Conservation (phyloP, 2,329 filamentous ascomycete genomes). For the Aspergillus viridinutans region DNA sequence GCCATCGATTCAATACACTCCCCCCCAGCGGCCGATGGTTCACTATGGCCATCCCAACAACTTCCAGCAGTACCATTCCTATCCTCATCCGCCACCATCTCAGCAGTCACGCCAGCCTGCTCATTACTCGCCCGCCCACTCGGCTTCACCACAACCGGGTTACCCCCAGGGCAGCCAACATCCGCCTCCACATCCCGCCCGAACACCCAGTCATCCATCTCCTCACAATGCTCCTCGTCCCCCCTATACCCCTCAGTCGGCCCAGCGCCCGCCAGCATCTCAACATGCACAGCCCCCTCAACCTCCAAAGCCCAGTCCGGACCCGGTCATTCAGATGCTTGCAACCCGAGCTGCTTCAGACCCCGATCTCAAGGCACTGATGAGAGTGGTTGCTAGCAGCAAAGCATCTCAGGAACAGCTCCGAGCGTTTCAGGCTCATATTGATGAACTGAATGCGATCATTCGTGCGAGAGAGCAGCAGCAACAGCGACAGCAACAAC, state of each 20-base stretch:
- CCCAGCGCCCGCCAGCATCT: conserved; percentile 24
- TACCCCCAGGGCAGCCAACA: conserved; percentile 21
- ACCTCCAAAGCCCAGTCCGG: conserved; percentile 42
- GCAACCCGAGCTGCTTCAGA: conserved; percentile 48
- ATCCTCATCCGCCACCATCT: conserved; percentile 25
- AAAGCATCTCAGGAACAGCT: conserved; percentile 47
- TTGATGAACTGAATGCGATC: conserved; percentile 49
- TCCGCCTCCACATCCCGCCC: conserved; percentile 15
- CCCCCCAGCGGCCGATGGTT: conserved; percentile 39
- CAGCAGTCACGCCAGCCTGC: conserved; percentile 25
- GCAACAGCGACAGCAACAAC: conserved; percentile 30
- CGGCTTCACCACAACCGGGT: conserved; percentile 24
- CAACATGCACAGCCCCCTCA: conserved; percentile 29
- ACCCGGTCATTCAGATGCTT: conserved; percentile 51
- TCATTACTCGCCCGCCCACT: conserved; percentile 23
- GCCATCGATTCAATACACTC: conserved; percentile 35
- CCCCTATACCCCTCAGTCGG: conserved; percentile 20
- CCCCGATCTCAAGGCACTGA: conserved; percentile 47
- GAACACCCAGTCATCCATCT: conserved; percentile 9
- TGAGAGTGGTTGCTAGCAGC: conserved; percentile 49
- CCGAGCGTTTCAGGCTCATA: conserved; percentile 48
- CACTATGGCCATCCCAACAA: conserved; percentile 40
- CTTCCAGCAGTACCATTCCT: conserved; percentile 41
- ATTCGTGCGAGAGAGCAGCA: conserved; percentile 43
- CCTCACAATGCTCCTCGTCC: conserved; percentile 17